Conservation (phyloP, 2,329 filamentous ascomycete genomes). For the Sclerotinia glacialis region DNA sequence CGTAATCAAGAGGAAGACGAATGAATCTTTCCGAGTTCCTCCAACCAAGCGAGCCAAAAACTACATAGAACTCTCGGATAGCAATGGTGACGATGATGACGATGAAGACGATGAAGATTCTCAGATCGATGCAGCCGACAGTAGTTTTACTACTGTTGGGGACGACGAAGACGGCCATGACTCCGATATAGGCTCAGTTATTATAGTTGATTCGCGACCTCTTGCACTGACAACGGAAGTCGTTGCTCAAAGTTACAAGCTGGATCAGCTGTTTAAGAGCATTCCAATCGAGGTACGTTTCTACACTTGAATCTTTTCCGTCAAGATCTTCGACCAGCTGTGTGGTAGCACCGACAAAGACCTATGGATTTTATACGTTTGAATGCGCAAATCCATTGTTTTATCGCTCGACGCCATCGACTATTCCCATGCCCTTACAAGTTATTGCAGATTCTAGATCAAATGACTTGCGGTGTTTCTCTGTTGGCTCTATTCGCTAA, state of each 20-base stretch:
- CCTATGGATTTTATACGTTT: not conserved
- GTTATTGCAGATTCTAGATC: too few relatives aligned
- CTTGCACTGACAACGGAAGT: not conserved
- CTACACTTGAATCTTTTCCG: not conserved
- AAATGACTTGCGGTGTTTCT: not conserved
- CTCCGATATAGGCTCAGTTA: not conserved
- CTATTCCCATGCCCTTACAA: not conserved
- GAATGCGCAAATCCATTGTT: not conserved
- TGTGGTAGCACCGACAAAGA: too few relatives aligned
- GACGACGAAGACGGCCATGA: not conserved
- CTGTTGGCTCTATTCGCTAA: constrained; percentile 8
- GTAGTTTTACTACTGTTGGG: not conserved
- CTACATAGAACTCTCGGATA: not conserved
- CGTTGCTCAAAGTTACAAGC: not conserved
- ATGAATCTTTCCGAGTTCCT: constrained; percentile 2
- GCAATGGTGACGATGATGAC: not conserved
- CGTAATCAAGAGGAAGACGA: not conserved
- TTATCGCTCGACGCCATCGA: not conserved
- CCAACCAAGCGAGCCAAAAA: constrained; percentile 18
- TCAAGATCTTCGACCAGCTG: not conserved
- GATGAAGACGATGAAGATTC: not conserved
- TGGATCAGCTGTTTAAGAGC: not conserved
- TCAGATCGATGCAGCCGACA: not conserved
- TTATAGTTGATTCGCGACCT: constrained; percentile 3
- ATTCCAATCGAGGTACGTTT: constrained; percentile 9